phyloP scores from a whole-genome alignment of 2,329 filamentous ascomycete genomes.

The Paraphaeosphaeria sporulosa region DNA sequence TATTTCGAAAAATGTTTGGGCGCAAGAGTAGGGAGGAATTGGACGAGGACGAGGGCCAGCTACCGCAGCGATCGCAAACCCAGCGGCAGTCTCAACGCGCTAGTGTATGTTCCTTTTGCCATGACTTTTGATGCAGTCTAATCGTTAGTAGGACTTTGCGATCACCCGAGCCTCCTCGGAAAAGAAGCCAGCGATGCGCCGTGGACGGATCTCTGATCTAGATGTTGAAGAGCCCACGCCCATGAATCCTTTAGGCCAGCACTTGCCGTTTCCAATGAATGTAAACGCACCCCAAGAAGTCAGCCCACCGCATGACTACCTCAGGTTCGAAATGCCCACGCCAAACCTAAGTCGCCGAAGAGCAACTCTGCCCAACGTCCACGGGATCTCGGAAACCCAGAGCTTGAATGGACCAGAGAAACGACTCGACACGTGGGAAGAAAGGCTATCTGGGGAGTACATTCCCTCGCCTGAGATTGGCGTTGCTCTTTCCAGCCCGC shows the following conservation, averaged over 20 bases:
- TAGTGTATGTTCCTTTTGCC: conserved; percentile 37
- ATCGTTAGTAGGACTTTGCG: conserved; percentile 40
- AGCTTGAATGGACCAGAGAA: conserved; percentile 37
- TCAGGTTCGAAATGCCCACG: conserved; percentile 39
- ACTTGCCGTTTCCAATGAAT: conserved; percentile 52
- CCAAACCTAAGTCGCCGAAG: conserved; percentile 37
- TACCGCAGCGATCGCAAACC: background rate
- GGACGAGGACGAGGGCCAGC: conserved; percentile 31
- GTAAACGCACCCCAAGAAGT: conserved; percentile 47
- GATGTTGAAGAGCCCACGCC: conserved; percentile 41
- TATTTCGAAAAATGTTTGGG: conserved; percentile 50
- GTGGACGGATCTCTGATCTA: conserved; percentile 46
- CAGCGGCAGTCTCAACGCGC: conserved; percentile 39
- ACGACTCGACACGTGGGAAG: conserved; percentile 37
- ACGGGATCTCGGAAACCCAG: conserved; percentile 34
- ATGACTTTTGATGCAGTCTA: background rate
- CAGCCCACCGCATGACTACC: conserved; percentile 45
- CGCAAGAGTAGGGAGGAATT: conserved; percentile 38
- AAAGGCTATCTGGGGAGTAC: conserved; percentile 33
- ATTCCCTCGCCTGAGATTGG: conserved; percentile 44
- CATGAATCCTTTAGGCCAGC: conserved; percentile 45
- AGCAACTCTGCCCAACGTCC: conserved; percentile 45
- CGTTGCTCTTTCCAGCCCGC: conserved; percentile 45
- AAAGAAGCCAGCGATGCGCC: conserved; percentile 27
- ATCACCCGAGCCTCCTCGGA: conserved; percentile 34